phyloP scores from a whole-genome alignment of 768 basidiomycete genomes.

The Leccinum rimulosum region DNA sequence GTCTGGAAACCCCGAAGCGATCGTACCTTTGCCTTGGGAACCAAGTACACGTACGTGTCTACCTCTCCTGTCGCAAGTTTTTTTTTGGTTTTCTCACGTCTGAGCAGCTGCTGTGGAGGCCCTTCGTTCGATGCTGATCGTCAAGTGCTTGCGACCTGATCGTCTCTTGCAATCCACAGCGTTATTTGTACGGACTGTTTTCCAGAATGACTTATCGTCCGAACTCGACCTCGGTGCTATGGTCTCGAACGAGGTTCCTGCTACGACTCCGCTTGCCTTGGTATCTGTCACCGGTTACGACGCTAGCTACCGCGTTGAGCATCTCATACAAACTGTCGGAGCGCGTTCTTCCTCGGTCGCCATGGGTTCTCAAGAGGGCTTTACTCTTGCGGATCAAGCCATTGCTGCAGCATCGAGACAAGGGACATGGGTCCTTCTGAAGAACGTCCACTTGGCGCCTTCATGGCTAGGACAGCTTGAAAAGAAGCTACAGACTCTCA shows the following conservation, averaged over 20 bases:
- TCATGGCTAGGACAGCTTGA: conserved; percentile 95
- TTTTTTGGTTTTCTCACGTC: conserved; percentile 14
- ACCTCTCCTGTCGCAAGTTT: neutral
- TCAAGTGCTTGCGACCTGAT: conserved; percentile 93
- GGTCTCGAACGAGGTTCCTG: conserved; percentile 75
- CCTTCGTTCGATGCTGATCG: conserved; percentile 70
- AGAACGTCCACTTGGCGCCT: conserved; percentile 96
- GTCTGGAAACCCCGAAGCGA: conserved; percentile 61
- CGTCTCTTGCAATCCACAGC: conserved; percentile 82
- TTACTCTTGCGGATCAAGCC: conserved; percentile 91
- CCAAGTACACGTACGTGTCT: conserved; percentile 65
- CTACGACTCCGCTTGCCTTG: conserved; percentile 82
- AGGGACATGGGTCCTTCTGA: conserved; percentile 94
- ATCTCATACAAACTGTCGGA: conserved; percentile 74
- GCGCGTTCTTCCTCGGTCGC: conserved; percentile 86
- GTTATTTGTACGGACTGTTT: conserved; percentile 69
- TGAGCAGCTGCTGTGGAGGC: conserved; percentile 65
- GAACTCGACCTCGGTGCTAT: conserved; percentile 74
- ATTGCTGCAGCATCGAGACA: conserved; percentile 89
- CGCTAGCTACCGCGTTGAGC: conserved; percentile 95
- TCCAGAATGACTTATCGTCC: conserved; percentile 79
- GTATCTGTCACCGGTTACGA: conserved; percentile 96
- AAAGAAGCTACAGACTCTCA: conserved; percentile 92
- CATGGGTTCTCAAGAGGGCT: conserved; percentile 99
- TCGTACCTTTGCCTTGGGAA: conserved; percentile 79